Evolutionary conservation across 2,329 filamentous ascomycete genomes (phyloP), one percentile per base, ranked within the genome.

Genomic region (Apiospora arundinis): DNA sequence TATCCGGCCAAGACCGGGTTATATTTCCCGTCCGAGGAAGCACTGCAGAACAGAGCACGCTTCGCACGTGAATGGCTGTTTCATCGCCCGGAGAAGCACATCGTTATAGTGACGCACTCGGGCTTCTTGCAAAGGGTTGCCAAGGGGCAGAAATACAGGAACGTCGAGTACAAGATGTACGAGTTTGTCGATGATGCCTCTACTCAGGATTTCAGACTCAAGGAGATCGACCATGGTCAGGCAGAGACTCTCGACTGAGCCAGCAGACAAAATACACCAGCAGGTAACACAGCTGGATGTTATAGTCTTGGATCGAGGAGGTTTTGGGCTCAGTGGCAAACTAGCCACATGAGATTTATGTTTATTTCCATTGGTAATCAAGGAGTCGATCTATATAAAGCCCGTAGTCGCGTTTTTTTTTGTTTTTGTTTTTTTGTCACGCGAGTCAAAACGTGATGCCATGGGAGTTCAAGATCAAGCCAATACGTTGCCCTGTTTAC

Each of bases 1-100:
- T 80, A 79, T 63, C 79, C 79, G 21, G 73, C 77, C 70, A 80
- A 80, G 72, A 78, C 68, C 23, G 79, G 78, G 4, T n/a, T 80
- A 45, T 80, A 80, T 67, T 76, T 76, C 40, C 74, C 75, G 40
- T 75, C 76, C 14, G 76, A 80, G 69, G 75, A 78, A 40, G 74
- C 77, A 9, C 76, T 78, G 37, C 74, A 67, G 46, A 71, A 74
- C 56, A 74, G 79, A 68, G 78, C 76, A 12, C 66, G 70, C 18
- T 72, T 79, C 42, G 78, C 72, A n/a, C 77, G 75, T 68, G 70
- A 70, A 40, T 80, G 78, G 79, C 75, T 80, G 68, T 77, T 72
- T 60, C 70, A 77, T 45, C 76, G 77, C 45, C 73, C 74, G 2
- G 78, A 80, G 69, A 76, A 78, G 70, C 78, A 75, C 60, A 74